These are phyloP conservation scores for Candolleomyces eurysporus DNA, from an alignment of 768 basidiomycete species.

Conservation along the genomic window DNA sequence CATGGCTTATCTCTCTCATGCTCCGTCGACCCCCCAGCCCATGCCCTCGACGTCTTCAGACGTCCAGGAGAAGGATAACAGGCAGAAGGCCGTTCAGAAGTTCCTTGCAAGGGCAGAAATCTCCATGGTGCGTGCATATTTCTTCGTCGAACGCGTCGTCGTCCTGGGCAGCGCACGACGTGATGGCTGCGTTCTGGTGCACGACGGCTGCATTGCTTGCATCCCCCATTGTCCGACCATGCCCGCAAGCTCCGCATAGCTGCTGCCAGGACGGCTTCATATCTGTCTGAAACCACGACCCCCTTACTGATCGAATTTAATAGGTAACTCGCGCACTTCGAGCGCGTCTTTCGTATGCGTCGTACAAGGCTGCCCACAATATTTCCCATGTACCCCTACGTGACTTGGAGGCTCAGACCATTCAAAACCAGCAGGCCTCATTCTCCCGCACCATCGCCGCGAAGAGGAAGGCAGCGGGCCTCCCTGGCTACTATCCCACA, in stretches of 20 bases:
- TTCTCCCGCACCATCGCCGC: slow-evolving; percentile 54
- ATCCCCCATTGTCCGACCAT: slow-evolving; percentile 9
- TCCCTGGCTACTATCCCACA: slow-evolving; percentile 48
- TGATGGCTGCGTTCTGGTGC: slow-evolving; percentile 21
- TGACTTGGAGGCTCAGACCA: slow-evolving; percentile 67
- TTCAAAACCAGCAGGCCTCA: slow-evolving; percentile 38
- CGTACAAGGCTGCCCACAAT: slow-evolving; percentile 80
- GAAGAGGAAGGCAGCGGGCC: slow-evolving; percentile 52
- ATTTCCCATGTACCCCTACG: slow-evolving; percentile 61
- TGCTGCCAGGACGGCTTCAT: slow-evolving; percentile 14
- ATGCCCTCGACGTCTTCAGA: slow-evolving; percentile 33
- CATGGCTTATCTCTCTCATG: slow-evolving; percentile 55
- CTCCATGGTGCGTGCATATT: slow-evolving; percentile 62
- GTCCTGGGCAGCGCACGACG: slow-evolving; percentile 16
- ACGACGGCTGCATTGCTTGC: slow-evolving; percentile 10
- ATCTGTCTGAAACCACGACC: slow-evolving; percentile 27
- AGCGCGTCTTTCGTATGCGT: slow-evolving; percentile 78
- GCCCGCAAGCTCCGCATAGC: slow-evolving; percentile 6
- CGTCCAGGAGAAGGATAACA: slow-evolving; percentile 53
- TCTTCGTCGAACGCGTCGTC: slow-evolving; percentile 50
- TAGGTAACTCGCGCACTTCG: slow-evolving; percentile 82
- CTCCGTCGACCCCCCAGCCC: slow-evolving; percentile 37
- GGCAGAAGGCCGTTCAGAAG: slow-evolving; percentile 69
- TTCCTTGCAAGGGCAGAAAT: slow-evolving; percentile 78
- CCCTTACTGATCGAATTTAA: slow-evolving; percentile 35